phyloP scores from a whole-genome alignment of 352 stramenopile genomes.

The Pythium phragmitis region DNA sequence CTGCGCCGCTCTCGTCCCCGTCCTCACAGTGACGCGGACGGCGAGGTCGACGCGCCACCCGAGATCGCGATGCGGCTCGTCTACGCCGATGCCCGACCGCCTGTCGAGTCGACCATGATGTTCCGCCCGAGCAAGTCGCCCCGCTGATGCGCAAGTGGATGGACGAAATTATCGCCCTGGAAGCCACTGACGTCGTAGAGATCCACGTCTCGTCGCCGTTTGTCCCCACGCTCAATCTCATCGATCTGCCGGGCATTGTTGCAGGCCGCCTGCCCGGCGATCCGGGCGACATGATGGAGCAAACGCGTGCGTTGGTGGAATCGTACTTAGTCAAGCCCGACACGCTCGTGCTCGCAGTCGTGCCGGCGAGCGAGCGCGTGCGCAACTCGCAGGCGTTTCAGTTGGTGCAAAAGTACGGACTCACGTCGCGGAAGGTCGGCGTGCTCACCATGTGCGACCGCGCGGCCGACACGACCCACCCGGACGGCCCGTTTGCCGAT shows the following conservation, averaged over 20 bases:
- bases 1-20: conserved; percentile 18
- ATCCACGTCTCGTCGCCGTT: conserved; percentile 36
- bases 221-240: conserved; percentile 40
- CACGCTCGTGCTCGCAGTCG: conserved; percentile 43
- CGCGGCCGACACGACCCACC: conserved; percentile 26
- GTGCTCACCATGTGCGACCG: conserved; percentile 51
- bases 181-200: conserved; percentile 31
- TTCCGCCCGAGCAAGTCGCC: conserved; percentile 24
- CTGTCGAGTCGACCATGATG: conserved; percentile 23
- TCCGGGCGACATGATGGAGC: conserved; percentile 44
- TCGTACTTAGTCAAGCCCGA: conserved; percentile 36
- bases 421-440: conserved; percentile 34
- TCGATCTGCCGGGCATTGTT: conserved; percentile 48
- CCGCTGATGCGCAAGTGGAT: conserved; percentile 38
- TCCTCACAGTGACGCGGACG: background rate
- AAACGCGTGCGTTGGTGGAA: conserved; percentile 34
- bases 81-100: conserved; percentile 32
- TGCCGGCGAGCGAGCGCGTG: conserved; percentile 35
- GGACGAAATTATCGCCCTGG: conserved; percentile 31
- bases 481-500: conserved; percentile 25
- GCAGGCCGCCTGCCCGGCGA: conserved; percentile 28
- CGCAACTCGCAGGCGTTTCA: conserved; percentile 49
- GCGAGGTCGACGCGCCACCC: conserved; percentile 1
- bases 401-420: conserved; percentile 37
- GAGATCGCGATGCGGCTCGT: conserved; percentile 33